Conservation (phyloP, 768 basidiomycete genomes). For the Strobilomyces echinocephalus region DNA sequence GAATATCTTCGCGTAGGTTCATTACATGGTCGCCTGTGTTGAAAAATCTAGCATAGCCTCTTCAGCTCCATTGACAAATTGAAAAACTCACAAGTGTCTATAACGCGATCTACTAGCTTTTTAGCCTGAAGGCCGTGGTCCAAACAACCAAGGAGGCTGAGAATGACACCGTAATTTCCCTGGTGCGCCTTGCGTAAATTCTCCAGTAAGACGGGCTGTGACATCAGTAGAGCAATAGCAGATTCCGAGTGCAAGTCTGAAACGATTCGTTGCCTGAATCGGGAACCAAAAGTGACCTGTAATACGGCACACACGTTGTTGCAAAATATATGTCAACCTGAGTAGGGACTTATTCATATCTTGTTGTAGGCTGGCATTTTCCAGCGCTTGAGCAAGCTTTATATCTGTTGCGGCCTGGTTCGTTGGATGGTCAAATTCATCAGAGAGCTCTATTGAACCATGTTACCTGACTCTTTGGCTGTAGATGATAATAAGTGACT, state of each 20-base stretch:
- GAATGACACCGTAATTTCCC: conserved; percentile 88
- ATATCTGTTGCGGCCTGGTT: conserved; percentile 45
- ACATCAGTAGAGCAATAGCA: conserved; percentile 79
- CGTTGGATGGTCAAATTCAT: conserved; percentile 7
- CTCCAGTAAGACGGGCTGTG: conserved; percentile 75
- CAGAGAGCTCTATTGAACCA: neutral
- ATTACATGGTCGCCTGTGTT: conserved; percentile 80
- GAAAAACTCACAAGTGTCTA: conserved; percentile 58
- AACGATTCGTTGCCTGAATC: neutral
- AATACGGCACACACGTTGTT: conserved; percentile 51
- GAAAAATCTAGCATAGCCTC: conserved; percentile 7
- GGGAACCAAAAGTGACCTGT: neutral
- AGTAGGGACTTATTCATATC: conserved; percentile 72
- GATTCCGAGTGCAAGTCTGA: conserved; percentile 71
- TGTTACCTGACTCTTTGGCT: conserved; percentile 30
- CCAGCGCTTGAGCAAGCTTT: conserved; percentile 58
- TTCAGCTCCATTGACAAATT: neutral
- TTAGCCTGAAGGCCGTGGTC: conserved; percentile 86
- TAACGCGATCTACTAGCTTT: conserved; percentile 81
- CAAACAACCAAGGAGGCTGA: conserved; percentile 88
- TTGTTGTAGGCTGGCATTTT: conserved; percentile 75
- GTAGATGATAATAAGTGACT: conserved; percentile 5
- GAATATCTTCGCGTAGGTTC: conserved; percentile 86
- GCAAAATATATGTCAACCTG: conserved; percentile 75
- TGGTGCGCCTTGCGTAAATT: conserved; percentile 84